Evolutionary conservation across 2,329 filamentous ascomycete species (phyloP).

Genomic region (Fusarium bulbicola): DNA sequence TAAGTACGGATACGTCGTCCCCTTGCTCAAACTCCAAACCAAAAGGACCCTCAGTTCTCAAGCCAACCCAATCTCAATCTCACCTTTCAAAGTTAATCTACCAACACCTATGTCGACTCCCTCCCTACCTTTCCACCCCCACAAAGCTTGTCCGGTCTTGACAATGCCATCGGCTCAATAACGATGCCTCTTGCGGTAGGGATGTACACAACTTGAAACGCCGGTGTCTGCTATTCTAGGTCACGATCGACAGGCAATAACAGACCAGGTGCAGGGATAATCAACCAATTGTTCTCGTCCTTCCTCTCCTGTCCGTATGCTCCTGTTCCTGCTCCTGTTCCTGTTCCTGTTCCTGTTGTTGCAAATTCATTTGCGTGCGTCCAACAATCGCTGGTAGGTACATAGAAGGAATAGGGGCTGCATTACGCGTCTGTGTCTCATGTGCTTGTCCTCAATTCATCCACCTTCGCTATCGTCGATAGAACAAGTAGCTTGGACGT

Average conservation of each 20-base stretch:
- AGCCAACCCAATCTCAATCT: slow-evolving; percentile 27
- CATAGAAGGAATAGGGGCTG: slow-evolving; percentile 12
- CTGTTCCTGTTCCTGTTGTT: not conserved
- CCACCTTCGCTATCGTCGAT: not conserved
- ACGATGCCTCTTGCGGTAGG: slow-evolving; percentile 42
- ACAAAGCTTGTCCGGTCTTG: slow-evolving; percentile 53
- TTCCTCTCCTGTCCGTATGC: not conserved
- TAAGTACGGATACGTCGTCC: not conserved
- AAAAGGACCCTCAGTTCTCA: slow-evolving; percentile 17
- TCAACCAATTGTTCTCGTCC: slow-evolving; percentile 8
- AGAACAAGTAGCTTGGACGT: not conserved
- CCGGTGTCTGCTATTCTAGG: slow-evolving; percentile 40
- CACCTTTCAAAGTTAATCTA: slow-evolving; percentile 24
- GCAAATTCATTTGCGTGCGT: not conserved
- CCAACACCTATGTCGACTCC: slow-evolving; percentile 12
- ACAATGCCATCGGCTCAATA: slow-evolving; percentile 43
- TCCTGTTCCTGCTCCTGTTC: not conserved
- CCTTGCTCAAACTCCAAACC: not conserved
- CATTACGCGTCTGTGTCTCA: slow-evolving; percentile 26
- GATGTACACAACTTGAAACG: slow-evolving; percentile 49
- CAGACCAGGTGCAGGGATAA: slow-evolving; percentile 3
- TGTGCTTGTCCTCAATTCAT: not conserved
- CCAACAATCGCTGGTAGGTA: not conserved
- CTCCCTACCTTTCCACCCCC: slow-evolving; percentile 33
- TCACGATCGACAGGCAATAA: slow-evolving; percentile 39